Conservation (phyloP, 164 flowering plant genomes). For the Berberis thunbergii region DNA sequence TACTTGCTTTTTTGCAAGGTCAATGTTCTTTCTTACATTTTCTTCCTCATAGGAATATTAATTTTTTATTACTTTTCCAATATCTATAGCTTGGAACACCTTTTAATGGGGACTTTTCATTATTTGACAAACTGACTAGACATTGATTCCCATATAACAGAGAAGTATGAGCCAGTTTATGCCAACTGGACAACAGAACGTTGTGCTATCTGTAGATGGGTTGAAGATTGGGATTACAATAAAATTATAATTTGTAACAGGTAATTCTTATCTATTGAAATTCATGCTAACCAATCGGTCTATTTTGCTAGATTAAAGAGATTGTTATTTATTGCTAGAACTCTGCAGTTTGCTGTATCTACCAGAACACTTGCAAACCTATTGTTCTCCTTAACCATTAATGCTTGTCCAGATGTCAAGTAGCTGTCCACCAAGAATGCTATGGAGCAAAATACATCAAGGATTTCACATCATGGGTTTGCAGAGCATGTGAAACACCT, state of each 20-base stretch:
- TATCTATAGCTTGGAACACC: too few relatives aligned
- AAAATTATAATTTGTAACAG: conserved; percentile 94
- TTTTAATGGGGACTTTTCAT: too few relatives aligned
- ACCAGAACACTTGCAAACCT: too few relatives aligned
- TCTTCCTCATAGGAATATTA: too few relatives aligned
- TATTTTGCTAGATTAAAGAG: not conserved
- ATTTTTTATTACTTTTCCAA: too few relatives aligned
- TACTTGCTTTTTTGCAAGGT: conserved; percentile 77
- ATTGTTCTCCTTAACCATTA: not conserved
- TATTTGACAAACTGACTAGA: not conserved
- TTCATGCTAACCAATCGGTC: not conserved
- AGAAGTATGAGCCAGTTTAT: conserved; percentile 78
- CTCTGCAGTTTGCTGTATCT: too few relatives aligned
- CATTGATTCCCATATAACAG: conserved; percentile 31
- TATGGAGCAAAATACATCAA: conserved; percentile 71
- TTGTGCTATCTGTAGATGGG: conserved; percentile 98
- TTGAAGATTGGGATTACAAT: conserved; percentile 97
- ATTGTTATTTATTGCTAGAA: not conserved
- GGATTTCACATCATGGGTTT: conserved; percentile 96
- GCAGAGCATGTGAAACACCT: conserved; percentile 93
- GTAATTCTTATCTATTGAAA: conserved; percentile 19
- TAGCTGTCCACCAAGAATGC: conserved; percentile 99
- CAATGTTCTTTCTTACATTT: not conserved
- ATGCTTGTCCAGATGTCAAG: conserved; percentile 67
- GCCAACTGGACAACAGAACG: conserved; percentile 98